Percentiles rank a stretch among this genome's conserved stretches.
These are phyloP conservation scores for Kurtzmaniella natalensis DNA, from an alignment of 1,139 yeast genomes.

Conservation along the genomic window DNA sequence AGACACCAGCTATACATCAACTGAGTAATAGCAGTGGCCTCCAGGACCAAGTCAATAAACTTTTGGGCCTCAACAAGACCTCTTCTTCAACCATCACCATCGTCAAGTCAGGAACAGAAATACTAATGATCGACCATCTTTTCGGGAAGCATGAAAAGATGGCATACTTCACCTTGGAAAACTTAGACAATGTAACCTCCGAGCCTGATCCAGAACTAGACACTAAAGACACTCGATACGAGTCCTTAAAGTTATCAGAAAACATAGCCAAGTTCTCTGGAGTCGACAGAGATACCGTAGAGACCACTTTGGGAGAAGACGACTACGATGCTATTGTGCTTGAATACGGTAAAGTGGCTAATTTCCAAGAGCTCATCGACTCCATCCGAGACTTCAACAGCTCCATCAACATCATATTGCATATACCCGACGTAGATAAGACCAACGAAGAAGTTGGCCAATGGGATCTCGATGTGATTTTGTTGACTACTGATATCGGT, in stretches of 20 bases:
- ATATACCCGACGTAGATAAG: neutral
- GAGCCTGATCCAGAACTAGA: neutral
- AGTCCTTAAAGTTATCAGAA: neutral
- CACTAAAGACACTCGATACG: neutral
- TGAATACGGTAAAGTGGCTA: neutral
- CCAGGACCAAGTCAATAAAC: too few species aligned
- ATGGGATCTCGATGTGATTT: neutral
- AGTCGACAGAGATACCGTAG: neutral
- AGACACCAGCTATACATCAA: too few species aligned
- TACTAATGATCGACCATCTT: neutral
- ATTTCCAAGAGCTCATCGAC: neutral
- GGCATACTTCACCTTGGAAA: neutral
- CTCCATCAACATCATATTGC: neutral
- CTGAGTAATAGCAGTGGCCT: too few species aligned
- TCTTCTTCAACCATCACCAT: neutral
- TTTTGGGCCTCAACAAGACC: neutral
- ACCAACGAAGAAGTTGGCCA: too few species aligned
- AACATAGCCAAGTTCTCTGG: conserved; percentile 1
- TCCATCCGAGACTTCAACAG: neutral
- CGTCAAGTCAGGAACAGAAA: neutral
- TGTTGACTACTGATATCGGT: neutral
- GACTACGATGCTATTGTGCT: neutral
- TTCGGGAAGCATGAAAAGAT: neutral
- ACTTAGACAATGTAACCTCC: too few species aligned
- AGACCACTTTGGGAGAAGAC: neutral